Percentiles rank a stretch among this genome's conserved stretches.
phyloP scores from a whole-genome alignment of 192 early-diverging fungal species.

The Backusella tuberculispora region DNA sequence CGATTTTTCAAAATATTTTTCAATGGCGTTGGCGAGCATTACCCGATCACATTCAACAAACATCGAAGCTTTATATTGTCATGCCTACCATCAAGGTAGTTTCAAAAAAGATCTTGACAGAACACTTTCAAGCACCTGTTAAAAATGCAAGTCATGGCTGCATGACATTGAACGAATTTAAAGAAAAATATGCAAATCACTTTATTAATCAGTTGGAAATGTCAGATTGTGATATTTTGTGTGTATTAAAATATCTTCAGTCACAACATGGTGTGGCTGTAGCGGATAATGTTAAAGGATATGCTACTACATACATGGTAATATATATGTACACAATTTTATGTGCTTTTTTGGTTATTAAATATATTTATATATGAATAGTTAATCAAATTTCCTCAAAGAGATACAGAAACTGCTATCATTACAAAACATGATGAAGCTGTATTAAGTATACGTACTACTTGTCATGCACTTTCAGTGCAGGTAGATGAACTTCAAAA shows the following conservation, averaged over 20 bases:
- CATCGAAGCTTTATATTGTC: background rate
- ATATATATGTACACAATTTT: background rate
- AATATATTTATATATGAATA: background rate
- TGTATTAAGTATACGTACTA: conserved; percentile 58
- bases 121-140: background rate
- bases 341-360: background rate
- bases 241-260: conserved; percentile 40
- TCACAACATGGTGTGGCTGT: conserved; percentile 21
- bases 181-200: background rate
- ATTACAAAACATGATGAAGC: conserved; percentile 63
- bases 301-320: conserved; percentile 24
- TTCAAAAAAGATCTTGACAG: background rate
- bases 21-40: conserved; percentile 10
- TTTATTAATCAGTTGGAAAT: conserved; percentile 12
- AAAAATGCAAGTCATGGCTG: background rate
- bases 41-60: no score
- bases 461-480: conserved; percentile 47
- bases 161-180: conserved; percentile 22
- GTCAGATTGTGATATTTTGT: conserved; percentile 33
- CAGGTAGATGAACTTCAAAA: conserved; percentile 65
- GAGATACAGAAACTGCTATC: conserved; percentile 9
- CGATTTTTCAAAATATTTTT: background rate
- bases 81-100: conserved; percentile 27
- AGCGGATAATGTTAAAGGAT: conserved; percentile 24
- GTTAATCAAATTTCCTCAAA: conserved; percentile 33